Evolutionary conservation across 78 protist species (phyloP).

Genomic region (Speleostelium caveatum): DNA sequence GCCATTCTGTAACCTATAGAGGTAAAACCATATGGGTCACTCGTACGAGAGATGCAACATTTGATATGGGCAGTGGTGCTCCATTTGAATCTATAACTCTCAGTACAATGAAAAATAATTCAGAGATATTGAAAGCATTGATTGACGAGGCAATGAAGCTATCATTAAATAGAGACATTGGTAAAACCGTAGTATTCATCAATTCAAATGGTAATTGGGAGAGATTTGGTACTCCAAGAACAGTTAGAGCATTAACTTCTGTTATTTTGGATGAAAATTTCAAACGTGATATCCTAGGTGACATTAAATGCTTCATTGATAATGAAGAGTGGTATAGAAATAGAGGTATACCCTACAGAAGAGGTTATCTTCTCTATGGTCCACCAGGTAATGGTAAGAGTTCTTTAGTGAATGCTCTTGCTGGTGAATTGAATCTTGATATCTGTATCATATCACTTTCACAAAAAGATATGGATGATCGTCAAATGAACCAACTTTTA

Average conservation of each 20-base stretch:
- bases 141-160: slow-evolving; percentile 57
- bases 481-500: slow-evolving; percentile 49
- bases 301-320: slow-evolving; percentile 76
- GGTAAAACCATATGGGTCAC: slow-evolving; percentile 13
- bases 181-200: slow-evolving; percentile 62
- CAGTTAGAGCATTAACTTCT: slow-evolving; percentile 72
- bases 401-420: slow-evolving; percentile 84
- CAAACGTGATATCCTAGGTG: slow-evolving; percentile 51
- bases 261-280: slow-evolving; percentile 83
- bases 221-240: slow-evolving; percentile 70
- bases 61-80: slow-evolving; percentile 55
- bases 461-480: slow-evolving; percentile 65
- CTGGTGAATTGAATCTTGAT: slow-evolving; percentile 83
- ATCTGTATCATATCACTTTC: slow-evolving; percentile 85
- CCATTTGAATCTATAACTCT: slow-evolving; percentile 37
- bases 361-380: slow-evolving; percentile 96
- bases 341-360: slow-evolving; percentile 95
- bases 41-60: slow-evolving; percentile 21
- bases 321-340: slow-evolving; percentile 80
- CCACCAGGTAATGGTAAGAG: slow-evolving; percentile 97
- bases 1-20: slow-evolving; percentile 3
- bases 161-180: slow-evolving; percentile 40
- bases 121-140: not conserved
- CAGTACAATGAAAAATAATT: not conserved
- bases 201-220: slow-evolving; percentile 40